These are phyloP conservation scores for Fraxinus dipetala DNA, from an alignment of 305 asterid genomes.

Conservation along the genomic window DNA sequence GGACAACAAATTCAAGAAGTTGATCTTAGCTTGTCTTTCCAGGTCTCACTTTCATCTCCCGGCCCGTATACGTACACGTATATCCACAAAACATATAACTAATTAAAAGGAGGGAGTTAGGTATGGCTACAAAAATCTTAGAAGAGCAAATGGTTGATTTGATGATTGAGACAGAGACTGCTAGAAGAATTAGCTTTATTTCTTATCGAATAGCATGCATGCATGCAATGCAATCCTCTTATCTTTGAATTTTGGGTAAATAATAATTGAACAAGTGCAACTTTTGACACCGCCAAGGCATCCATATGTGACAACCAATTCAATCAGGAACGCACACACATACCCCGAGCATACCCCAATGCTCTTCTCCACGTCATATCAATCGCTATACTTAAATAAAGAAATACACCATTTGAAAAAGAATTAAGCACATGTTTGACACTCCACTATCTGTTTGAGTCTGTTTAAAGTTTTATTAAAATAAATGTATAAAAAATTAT, in stretches of 20 bases:
- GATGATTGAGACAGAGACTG: not conserved
- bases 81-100: not conserved
- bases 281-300: constrained; percentile 11
- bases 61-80: not conserved
- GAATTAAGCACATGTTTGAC: too few species aligned
- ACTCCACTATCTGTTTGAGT: too few species aligned
- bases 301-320: constrained; percentile 19
- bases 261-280: not conserved
- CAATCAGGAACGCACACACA: constrained; percentile 8
- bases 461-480: too few species aligned
- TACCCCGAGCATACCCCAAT: not conserved
- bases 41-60: not conserved
- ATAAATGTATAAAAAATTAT: too few species aligned
- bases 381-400: not conserved
- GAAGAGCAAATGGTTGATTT: not conserved
- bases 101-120: not conserved
- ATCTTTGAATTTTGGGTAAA: not conserved
- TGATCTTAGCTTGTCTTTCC: not conserved
- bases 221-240: not conserved
- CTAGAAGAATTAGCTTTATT: not conserved
- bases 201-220: not conserved
- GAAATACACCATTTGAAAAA: not conserved
- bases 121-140: not conserved
- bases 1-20: not conserved
- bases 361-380: not conserved